These are phyloP conservation scores for Mycena polygramma DNA, from an alignment of 768 basidiomycete species.

Conservation along the genomic window DNA sequence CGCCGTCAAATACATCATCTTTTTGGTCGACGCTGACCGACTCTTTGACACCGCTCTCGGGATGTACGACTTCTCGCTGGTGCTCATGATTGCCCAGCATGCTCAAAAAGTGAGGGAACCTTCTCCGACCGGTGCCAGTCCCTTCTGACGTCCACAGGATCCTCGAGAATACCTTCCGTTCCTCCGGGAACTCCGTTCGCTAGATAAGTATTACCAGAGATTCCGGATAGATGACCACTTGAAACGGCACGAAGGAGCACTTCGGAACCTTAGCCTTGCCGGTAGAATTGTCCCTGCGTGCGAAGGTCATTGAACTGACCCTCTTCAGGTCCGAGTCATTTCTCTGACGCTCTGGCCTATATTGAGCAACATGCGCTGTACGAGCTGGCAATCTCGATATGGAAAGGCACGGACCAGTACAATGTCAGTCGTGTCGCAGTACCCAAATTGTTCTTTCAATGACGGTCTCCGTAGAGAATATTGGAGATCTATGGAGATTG, in stretches of 20 bases:
- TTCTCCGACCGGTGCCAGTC: neutral
- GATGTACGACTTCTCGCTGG: slow-evolving; percentile 98
- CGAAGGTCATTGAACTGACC: slow-evolving; percentile 13
- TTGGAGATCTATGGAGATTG: slow-evolving; percentile 87
- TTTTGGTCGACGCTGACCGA: slow-evolving; percentile 92
- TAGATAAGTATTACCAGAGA: slow-evolving; percentile 86
- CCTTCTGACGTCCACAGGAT: slow-evolving; percentile 62
- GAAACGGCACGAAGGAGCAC: slow-evolving; percentile 78
- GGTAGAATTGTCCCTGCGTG: slow-evolving; percentile 56
- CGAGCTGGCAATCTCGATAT: slow-evolving; percentile 79
- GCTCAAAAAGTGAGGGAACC: slow-evolving; percentile 83
- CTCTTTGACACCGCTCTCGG: slow-evolving; percentile 96
- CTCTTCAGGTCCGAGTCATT: slow-evolving; percentile 70
- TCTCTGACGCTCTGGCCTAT: slow-evolving; percentile 86
- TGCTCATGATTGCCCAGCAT: slow-evolving; percentile 96
- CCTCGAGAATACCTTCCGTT: slow-evolving; percentile 98
- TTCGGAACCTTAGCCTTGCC: slow-evolving; percentile 79
- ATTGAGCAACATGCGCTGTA: slow-evolving; percentile 84
- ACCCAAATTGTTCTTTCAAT: slow-evolving; percentile 28
- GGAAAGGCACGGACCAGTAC: slow-evolving; percentile 74
- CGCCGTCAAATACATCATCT: slow-evolving; percentile 98
- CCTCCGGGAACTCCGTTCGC: slow-evolving; percentile 86
- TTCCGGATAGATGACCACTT: slow-evolving; percentile 96
- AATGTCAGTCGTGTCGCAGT: slow-evolving; percentile 56
- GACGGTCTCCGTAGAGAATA: slow-evolving; percentile 62